phyloP scores from a whole-genome alignment of 2,329 filamentous ascomycete genomes.

The Exutisphaerella laricina region DNA sequence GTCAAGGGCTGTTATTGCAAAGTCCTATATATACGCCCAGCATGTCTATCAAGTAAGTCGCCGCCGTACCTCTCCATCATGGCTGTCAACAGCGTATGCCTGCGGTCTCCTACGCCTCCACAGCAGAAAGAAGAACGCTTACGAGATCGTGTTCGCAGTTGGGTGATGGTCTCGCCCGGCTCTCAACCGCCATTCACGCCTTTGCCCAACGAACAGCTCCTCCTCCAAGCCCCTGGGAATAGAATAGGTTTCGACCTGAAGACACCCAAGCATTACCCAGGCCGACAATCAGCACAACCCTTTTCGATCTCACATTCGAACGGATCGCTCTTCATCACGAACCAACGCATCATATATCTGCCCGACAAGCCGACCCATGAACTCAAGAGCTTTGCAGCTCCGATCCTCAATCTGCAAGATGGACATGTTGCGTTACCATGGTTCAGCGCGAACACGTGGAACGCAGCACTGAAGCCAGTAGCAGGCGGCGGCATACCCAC shows the following conservation, averaged over 20 bases:
- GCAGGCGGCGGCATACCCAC: conserved; percentile 75
- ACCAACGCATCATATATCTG: conserved; percentile 73
- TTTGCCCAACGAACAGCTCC: conserved; percentile 74
- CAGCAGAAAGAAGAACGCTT: background rate
- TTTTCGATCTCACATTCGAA: conserved; percentile 27
- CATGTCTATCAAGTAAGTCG: conserved; percentile 26
- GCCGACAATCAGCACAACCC: conserved; percentile 46
- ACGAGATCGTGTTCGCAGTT: conserved; percentile 47
- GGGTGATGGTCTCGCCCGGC: conserved; percentile 79
- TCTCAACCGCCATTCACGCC: conserved; percentile 64
- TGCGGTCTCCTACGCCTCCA: conserved; percentile 3
- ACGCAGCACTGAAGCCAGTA: conserved; percentile 71
- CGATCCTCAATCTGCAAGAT: conserved; percentile 81
- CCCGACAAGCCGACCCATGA: conserved; percentile 61
- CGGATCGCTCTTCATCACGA: conserved; percentile 26
- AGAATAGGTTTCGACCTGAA: conserved; percentile 67
- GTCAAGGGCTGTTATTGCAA: background rate
- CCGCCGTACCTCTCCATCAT: conserved; percentile 5
- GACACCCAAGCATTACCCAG: conserved; percentile 53
- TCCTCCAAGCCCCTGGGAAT: conserved; percentile 67
- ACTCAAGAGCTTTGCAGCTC: conserved; percentile 83
- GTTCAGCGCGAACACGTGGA: conserved; percentile 91
- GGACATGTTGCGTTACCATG: conserved; percentile 81
- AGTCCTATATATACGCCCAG: conserved; percentile 5
- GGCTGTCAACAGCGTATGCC: conserved; percentile 13